phyloP scores from a whole-genome alignment of 106 monocot genomes.

The Amphibolis antarctica region DNA sequence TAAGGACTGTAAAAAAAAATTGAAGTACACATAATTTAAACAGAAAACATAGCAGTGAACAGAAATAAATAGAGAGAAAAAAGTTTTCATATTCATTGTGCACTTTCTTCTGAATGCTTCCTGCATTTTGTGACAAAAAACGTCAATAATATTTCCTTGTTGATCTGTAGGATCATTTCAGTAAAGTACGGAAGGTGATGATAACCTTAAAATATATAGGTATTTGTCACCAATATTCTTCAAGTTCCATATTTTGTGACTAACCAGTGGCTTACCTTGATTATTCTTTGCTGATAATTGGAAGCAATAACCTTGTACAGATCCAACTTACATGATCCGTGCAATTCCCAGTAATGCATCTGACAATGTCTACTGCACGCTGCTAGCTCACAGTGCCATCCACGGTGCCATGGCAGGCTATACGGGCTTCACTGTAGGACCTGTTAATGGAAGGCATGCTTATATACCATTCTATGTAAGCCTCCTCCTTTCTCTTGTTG shows the following conservation, averaged over 20 bases:
- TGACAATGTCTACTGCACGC: slow-evolving; percentile 86
- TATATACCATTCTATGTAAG: slow-evolving; percentile 90
- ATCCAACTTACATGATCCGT: slow-evolving; percentile 97
- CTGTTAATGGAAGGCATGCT: slow-evolving; percentile 86
- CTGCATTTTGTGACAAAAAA: background rate
- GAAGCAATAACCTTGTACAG: slow-evolving; percentile 20
- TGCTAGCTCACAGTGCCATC: slow-evolving; percentile 82
- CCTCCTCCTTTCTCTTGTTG: background rate
- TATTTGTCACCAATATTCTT: slow-evolving; percentile 3
- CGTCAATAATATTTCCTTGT: background rate
- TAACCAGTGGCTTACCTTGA: background rate
- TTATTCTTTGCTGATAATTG: slow-evolving; percentile 1
- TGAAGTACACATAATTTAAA: too few species aligned
- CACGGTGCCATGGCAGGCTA: slow-evolving; percentile 97
- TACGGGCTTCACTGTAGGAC: slow-evolving; percentile 79
- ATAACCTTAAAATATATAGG: slow-evolving; percentile 92
- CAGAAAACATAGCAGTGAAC: too few species aligned
- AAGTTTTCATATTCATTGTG: too few species aligned
- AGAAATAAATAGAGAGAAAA: too few species aligned
- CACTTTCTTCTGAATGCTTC: too few species aligned
- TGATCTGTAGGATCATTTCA: slow-evolving; percentile 51
- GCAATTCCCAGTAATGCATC: slow-evolving; percentile 88
- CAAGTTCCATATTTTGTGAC: background rate
- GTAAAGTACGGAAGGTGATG: slow-evolving; percentile 33
- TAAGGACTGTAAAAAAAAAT: too few species aligned